These are phyloP conservation scores for Pleomassaria siparia DNA, from an alignment of 2,329 filamentous ascomycete species.

Conservation along the genomic window DNA sequence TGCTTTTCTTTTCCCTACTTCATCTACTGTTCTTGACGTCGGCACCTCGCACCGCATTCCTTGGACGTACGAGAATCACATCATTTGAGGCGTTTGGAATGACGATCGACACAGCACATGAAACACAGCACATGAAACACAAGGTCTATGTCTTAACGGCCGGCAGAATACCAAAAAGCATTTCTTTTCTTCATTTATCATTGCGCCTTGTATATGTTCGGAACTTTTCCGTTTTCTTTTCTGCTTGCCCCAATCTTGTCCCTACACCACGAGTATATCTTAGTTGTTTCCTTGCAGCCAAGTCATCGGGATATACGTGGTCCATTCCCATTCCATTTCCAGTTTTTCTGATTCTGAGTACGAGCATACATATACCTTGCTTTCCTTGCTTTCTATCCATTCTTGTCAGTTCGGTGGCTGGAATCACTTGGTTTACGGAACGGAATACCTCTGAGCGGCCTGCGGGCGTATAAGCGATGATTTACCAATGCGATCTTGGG, in stretches of 20 bases:
- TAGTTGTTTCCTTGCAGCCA: too few relatives aligned
- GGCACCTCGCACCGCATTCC: background rate
- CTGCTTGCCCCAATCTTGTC: background rate
- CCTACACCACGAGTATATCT: too few relatives aligned
- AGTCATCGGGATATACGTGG: too few relatives aligned
- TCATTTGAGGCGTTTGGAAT: background rate
- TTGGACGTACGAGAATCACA: background rate
- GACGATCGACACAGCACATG: background rate
- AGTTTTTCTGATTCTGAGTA: too few relatives aligned
- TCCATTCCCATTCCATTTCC: too few relatives aligned
- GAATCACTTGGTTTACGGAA: background rate
- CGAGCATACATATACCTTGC: background rate
- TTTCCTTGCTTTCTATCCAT: background rate
- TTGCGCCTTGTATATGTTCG: background rate
- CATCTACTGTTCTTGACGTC: too few relatives aligned
- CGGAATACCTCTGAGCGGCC: conserved; percentile 1
- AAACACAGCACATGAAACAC: too few relatives aligned
- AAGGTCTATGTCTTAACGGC: too few relatives aligned
- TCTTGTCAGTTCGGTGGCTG: background rate
- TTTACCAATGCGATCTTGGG: conserved; percentile 1
- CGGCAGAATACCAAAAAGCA: background rate
- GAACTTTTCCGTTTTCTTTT: background rate
- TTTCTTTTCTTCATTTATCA: background rate
- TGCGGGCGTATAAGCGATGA: too few relatives aligned
- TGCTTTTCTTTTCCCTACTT: too few relatives aligned